A percentile compares a stretch with the other conserved stretches of the same genome.
Conservation (phyloP, 2,329 filamentous ascomycete species). For the Phialophora chinensis region DNA sequence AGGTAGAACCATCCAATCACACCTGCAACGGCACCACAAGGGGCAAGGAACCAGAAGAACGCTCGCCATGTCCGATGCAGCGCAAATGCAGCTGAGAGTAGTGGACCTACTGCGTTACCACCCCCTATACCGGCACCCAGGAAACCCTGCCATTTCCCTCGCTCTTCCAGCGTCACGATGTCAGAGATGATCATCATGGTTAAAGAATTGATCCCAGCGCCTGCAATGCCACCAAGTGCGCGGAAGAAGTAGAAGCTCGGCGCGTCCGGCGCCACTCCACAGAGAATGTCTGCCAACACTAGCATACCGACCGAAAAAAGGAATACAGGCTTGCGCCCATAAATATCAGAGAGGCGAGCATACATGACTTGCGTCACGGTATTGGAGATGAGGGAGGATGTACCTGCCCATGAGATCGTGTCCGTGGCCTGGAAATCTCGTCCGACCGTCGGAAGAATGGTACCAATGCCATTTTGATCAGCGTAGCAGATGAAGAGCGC, state of each 20-base stretch:
- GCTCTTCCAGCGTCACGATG: slow-evolving; percentile 63
- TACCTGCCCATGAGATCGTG: slow-evolving; percentile 25
- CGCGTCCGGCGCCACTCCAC: slow-evolving; percentile 61
- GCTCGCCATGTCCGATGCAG: slow-evolving; percentile 53
- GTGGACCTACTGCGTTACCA: slow-evolving; percentile 56
- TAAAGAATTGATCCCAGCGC: slow-evolving; percentile 65
- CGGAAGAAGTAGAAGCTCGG: slow-evolving; percentile 68
- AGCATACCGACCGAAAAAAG: slow-evolving; percentile 61
- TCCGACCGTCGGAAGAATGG: slow-evolving; percentile 60
- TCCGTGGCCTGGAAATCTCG: slow-evolving; percentile 51
- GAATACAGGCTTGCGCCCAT: slow-evolving; percentile 65
- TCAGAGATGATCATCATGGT: slow-evolving; percentile 68
- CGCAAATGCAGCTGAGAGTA: slow-evolving; percentile 55
- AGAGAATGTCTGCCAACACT: slow-evolving; percentile 63
- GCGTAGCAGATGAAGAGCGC: slow-evolving; percentile 62
- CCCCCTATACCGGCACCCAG: slow-evolving; percentile 50
- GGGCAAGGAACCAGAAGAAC: slow-evolving; percentile 60
- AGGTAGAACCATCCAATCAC: slow-evolving; percentile 58
- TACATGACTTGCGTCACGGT: slow-evolving; percentile 70
- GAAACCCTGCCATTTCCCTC: slow-evolving; percentile 58
- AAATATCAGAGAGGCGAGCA: slow-evolving; percentile 65
- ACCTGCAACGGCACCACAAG: slow-evolving; percentile 56
- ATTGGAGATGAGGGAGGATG: slow-evolving; percentile 23
- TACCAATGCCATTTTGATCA: slow-evolving; percentile 64
- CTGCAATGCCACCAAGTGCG: slow-evolving; percentile 64